Conservation (phyloP, 2,329 filamentous ascomycete genomes). For the Blastomyces silverae region DNA sequence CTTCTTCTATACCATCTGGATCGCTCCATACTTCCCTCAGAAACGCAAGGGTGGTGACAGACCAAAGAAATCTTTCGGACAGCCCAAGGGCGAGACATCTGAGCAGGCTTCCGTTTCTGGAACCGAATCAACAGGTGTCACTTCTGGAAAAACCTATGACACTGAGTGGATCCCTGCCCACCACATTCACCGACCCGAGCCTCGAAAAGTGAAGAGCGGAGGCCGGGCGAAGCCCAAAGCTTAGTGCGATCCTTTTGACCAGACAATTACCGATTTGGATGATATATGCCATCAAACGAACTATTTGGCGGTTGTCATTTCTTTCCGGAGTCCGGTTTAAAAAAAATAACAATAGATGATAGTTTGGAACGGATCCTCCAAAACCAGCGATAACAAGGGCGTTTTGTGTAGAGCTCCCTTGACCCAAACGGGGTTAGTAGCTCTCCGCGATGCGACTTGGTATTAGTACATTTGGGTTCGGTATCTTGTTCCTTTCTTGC, state of each 20-base stretch:
- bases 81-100: constrained; percentile 59
- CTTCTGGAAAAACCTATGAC: constrained; percentile 63
- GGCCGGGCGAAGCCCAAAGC: constrained; percentile 17
- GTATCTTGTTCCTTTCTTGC: constrained; percentile 1
- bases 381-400: background rate
- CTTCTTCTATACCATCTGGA: constrained; percentile 98
- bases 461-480: background rate
- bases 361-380: background rate
- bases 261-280: constrained; percentile 2
- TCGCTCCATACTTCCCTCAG: constrained; percentile 92
- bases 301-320: background rate
- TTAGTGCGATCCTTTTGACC: constrained; percentile 9
- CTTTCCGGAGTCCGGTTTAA: background rate
- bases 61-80: constrained; percentile 53
- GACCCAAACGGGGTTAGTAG: background rate
- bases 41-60: constrained; percentile 59
- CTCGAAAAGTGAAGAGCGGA: constrained; percentile 52
- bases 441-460: background rate
- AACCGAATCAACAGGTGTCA: constrained; percentile 61
- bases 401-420: background rate
- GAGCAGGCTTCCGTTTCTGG: constrained; percentile 59
- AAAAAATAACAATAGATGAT: background rate
- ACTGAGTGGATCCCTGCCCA: constrained; percentile 88
- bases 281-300: constrained; percentile 2
- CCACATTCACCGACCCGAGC: constrained; percentile 80